Percentiles rank a stretch among this genome's conserved stretches.
These are phyloP conservation scores for Boletus smithii DNA, from an alignment of 1,284 basidiomycete species.

Conservation along the genomic window DNA sequence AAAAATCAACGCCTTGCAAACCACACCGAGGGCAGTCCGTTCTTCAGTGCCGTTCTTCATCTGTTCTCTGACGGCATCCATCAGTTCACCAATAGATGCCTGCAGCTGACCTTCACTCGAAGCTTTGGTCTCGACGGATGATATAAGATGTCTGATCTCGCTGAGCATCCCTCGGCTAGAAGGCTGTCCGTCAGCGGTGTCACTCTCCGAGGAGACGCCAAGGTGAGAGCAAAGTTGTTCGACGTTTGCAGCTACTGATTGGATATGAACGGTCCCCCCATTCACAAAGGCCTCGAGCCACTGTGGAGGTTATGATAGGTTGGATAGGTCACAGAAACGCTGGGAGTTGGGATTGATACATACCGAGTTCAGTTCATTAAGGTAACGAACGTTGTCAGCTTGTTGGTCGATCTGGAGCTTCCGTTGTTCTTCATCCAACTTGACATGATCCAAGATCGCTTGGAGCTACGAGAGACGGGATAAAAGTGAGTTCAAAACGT, in stretches of 20 bases:
- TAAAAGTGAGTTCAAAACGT: background rate
- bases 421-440: constrained; percentile 45
- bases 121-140: constrained; percentile 22
- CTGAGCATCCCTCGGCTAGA: constrained; percentile 20
- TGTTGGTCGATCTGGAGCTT: constrained; percentile 56
- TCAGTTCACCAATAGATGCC: constrained; percentile 25
- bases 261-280: constrained; percentile 67
- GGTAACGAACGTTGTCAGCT: constrained; percentile 66
- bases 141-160: constrained; percentile 28
- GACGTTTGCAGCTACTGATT: constrained; percentile 56
- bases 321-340: background rate
- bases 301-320: constrained; percentile 34
- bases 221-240: constrained; percentile 58
- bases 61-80: constrained; percentile 28
- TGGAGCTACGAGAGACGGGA: constrained; percentile 35
- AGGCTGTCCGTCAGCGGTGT: constrained; percentile 1
- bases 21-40: constrained; percentile 30
- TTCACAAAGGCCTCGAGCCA: constrained; percentile 83
- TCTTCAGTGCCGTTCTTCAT: constrained; percentile 26
- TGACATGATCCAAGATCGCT: constrained; percentile 45
- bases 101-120: constrained; percentile 24
- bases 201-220: constrained; percentile 20
- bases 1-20: background rate
- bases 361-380: constrained; percentile 70
- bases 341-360: constrained; percentile 15